Evolutionary conservation across 169 alveolate genomes (phyloP).

Genomic region (Pseudocohnilembus persalinus): DNA sequence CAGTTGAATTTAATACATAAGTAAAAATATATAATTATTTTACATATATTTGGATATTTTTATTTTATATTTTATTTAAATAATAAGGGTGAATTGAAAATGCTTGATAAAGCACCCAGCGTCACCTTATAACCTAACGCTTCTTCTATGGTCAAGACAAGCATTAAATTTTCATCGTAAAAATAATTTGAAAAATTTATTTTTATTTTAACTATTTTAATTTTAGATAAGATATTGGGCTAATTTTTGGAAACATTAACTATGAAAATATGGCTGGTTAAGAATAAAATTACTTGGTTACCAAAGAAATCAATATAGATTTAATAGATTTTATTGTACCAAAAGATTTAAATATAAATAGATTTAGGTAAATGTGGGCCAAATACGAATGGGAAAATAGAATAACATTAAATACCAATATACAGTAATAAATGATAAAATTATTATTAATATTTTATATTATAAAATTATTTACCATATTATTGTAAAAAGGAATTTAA

Average conservation of each 20-base stretch:
- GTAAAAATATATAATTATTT: constrained; percentile 38
- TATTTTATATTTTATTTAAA: too few relatives aligned
- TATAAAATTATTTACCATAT: too few relatives aligned
- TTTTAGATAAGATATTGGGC: constrained; percentile 86
- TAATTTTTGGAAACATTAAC: constrained; percentile 92
- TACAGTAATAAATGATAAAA: not conserved
- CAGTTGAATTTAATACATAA: constrained; percentile 88
- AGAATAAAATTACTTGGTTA: constrained; percentile 43
- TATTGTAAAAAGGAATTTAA: constrained; percentile 29
- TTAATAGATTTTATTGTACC: constrained; percentile 88
- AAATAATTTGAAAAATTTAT: too few relatives aligned
- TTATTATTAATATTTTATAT: too few relatives aligned
- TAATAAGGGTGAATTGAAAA: constrained; percentile 67
- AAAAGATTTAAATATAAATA: constrained; percentile 83
- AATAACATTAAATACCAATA: constrained; percentile 50
- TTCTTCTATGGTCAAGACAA: constrained; percentile 69
- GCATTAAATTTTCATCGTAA: constrained; percentile 65
- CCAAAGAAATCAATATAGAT: constrained; percentile 87
- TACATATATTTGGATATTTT: not conserved
- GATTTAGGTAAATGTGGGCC: constrained; percentile 94
- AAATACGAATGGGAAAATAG: constrained; percentile 97
- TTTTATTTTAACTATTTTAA: too few relatives aligned
- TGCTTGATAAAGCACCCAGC: constrained; percentile 81
- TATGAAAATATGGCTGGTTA: constrained; percentile 83
- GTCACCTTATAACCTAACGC: constrained; percentile 84